Percentiles rank a stretch among this genome's conserved stretches.
Evolutionary conservation across 148 eudicot species (phyloP).

Genomic region (Chenopodium quinoa): DNA sequence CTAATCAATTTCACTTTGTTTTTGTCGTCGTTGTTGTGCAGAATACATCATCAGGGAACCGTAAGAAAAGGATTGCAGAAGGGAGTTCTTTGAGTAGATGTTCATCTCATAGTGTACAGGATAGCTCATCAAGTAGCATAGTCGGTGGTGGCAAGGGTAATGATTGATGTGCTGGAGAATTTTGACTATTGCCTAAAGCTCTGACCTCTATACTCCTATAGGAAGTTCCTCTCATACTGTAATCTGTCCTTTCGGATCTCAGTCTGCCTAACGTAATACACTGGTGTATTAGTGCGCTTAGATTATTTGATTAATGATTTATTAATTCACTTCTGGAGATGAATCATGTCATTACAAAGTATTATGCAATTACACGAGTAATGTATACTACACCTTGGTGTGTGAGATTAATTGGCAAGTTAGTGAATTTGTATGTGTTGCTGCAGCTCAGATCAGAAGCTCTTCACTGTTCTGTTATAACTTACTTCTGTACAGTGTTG

Average conservation of each 20-base stretch:
- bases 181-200: not conserved
- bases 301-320: not conserved
- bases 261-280: not conserved
- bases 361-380: not conserved
- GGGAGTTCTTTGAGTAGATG: constrained; percentile 31
- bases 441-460: too few species aligned
- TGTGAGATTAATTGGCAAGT: not conserved
- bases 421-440: not conserved
- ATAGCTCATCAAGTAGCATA: constrained; percentile 35
- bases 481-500: not conserved
- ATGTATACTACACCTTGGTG: not conserved
- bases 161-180: constrained; percentile 8
- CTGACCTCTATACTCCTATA: not conserved
- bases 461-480: not conserved
- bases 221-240: not conserved
- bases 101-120: constrained; percentile 33
- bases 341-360: not conserved
- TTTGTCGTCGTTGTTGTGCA: constrained; percentile 1
- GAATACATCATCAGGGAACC: constrained; percentile 12
- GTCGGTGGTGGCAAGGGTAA: constrained; percentile 28
- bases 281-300: not conserved
- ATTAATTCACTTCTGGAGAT: not conserved
- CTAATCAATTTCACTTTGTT: not conserved
- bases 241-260: not conserved
- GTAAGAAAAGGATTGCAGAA: constrained; percentile 21